Evolutionary conservation across 768 basidiomycete genomes (phyloP).

Genomic region (Obba rivulosa): DNA sequence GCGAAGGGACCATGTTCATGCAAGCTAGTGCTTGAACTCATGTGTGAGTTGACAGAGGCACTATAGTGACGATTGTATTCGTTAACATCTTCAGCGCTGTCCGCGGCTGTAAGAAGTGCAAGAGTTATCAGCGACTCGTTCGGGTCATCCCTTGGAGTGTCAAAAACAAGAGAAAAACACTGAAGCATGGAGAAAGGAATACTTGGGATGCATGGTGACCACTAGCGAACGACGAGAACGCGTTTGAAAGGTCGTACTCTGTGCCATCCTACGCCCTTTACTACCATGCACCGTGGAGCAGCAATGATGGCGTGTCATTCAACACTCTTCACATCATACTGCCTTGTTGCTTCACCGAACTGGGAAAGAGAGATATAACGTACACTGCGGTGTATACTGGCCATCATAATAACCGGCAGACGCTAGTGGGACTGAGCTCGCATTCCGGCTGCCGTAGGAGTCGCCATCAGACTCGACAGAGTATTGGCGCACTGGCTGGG

Average conservation of each 20-base stretch:
- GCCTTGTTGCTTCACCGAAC: not conserved
- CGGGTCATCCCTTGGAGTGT: not conserved
- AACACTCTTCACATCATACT: not conserved
- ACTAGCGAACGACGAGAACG: not conserved
- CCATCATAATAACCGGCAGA: slow-evolving; percentile 22
- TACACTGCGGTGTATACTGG: slow-evolving; percentile 21
- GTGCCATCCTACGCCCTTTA: not conserved
- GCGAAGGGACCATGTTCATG: slow-evolving; percentile 20
- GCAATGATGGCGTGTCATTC: not conserved
- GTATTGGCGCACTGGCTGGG: slow-evolving; percentile 23
- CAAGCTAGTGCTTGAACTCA: slow-evolving; percentile 20
- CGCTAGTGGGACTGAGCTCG: slow-evolving; percentile 25
- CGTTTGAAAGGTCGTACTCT: slow-evolving; percentile 1
- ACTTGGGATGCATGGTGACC: slow-evolving; percentile 4
- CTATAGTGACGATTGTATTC: slow-evolving; percentile 24
- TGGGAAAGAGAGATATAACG: slow-evolving; percentile 6
- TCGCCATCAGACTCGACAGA: slow-evolving; percentile 22
- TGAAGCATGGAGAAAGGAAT: slow-evolving; percentile 6
- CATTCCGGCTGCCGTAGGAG: slow-evolving; percentile 22
- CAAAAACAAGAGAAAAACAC: slow-evolving; percentile 5
- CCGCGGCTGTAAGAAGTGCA: slow-evolving; percentile 14
- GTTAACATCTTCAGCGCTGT: slow-evolving; percentile 26
- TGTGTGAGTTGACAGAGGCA: slow-evolving; percentile 31
- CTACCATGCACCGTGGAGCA: slow-evolving; percentile 3
- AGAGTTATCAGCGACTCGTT: not conserved